Base-by-base conservation (phyloP, 805 yeast species). In the Cyberlindnera euphorbiiphila region DNA sequence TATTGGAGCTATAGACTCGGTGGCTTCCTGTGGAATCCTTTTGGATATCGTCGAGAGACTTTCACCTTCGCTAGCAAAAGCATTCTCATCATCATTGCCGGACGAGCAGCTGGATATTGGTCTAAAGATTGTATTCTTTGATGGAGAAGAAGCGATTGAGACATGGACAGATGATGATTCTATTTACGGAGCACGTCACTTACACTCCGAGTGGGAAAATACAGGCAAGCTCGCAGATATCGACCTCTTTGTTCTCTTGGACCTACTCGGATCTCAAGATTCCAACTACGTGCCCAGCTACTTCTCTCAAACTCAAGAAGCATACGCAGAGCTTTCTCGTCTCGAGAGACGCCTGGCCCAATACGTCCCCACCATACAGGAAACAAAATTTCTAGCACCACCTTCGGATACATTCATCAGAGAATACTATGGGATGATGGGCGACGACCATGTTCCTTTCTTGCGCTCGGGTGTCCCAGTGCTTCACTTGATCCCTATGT, bases 101-200 rank as follows among this genome's bases (percentile, higher is more conserved):
- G 47, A 42, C 9, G n/a, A n/a, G n/a, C n/a, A n/a, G n/a, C 29
- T 41, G 7, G 45, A 43, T 10, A 31, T 47, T n/a, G 78, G 77
- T 0, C 30, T 75, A 4, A 73, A 71, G 45, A 53, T 75, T 7
- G 57, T 76, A 0, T 76, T 76, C 46, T 73, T 75, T 36, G 83
- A 76, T 45, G 83, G 83, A 4, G 82, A 76, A 49, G 83, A 77
- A 49, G 81, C 83, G 0, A 42, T 74, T n/a, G 59, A 57, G 3
- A 49, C 59, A n/a, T 76, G 83, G 83, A 50, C 68, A 2, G 62
- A 58, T 7, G 50, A 57, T 0, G 83, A 76, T 43, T 75, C 81
- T 1, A 59, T 75, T 1, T 76, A 77, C 48, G 83, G 83, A 0
- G 68, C 82, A 0, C 63, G 68, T 13, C 72, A 71, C 39, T 51